Evolutionary conservation across 495 filamentous ascomycete species (phyloP), one percentile per base, ranked within the genome.

Genomic region (Pyrenula massariospora): DNA sequence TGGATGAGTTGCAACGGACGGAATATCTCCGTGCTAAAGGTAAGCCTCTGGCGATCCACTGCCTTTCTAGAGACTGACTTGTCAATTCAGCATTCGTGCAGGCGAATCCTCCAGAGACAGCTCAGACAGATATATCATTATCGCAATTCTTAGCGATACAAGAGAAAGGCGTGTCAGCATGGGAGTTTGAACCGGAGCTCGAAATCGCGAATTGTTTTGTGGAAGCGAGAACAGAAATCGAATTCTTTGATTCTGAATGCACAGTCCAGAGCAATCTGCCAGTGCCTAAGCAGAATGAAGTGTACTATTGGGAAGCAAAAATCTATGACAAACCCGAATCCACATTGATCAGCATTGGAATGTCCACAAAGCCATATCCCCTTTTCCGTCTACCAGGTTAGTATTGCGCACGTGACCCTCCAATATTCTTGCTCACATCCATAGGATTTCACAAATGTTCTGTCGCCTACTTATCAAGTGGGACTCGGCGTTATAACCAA

Each of bases 181-280:
- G 93, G 93, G 93, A 97, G 68, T 98, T 98, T 59, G 92, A 96
- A 67, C 92, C 93, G 1, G 93, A 98, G 69, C 72, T 98, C 36
- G 93, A 98, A 69, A 96, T 98, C 61, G 93, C 93, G 55, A 98
- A 98, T 70, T 97, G 94, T 68, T 98, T 98, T 67, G 93, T 98
- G 50, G 91, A 98, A 73, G 92, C 69, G 20, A 81, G 94, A 60
- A 98, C 93, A 1, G 93, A 98, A 68, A 93, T 98, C 55, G 93
- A 98, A 66, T 98, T 98, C 74, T 97, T 93, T 62, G 93, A 98
- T 68, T 89, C 88, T 11, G 94, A 93, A 67, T 97, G 93, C 71
- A 95, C 89, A 65, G 94, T 97, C 52, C 88, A 96, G 76, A 95
- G 87, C 68, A 98, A 98, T 61, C 72, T 98, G 47, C 93, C 93